These are phyloP conservation scores for Fusarium goolgardi DNA, from an alignment of 2,329 filamentous ascomycete species.

Conservation along the genomic window DNA sequence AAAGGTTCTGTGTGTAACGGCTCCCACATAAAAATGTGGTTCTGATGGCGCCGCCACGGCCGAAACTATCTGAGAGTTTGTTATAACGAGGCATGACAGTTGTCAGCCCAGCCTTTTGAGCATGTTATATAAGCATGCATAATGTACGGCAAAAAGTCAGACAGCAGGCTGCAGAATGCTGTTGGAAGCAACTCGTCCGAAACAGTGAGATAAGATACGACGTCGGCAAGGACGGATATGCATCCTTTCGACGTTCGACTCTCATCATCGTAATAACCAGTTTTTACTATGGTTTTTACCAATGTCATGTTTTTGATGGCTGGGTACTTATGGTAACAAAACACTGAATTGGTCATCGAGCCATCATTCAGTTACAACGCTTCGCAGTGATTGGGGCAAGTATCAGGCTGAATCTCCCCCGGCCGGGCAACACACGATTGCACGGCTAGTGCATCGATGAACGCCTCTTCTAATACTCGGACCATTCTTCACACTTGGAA, in stretches of 20 bases:
- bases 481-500: neutral
- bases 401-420: neutral
- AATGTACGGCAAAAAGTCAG: neutral
- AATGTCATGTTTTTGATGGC: neutral
- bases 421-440: neutral
- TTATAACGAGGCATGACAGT: neutral
- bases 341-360: neutral
- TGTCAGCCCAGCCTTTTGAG: neutral
- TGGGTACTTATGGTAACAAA: neutral
- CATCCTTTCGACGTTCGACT: neutral
- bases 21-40: neutral
- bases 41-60: conserved; percentile 6
- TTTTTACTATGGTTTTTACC: neutral
- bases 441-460: neutral
- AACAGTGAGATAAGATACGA: conserved; percentile 8
- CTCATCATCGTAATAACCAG: neutral
- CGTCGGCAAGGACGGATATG: neutral
- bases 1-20: neutral
- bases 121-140: conserved; percentile 1
- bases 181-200: conserved; percentile 1
- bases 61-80: neutral
- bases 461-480: neutral
- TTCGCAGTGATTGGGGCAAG: neutral
- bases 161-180: conserved; percentile 5
- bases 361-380: neutral